phyloP scores from a whole-genome alignment of 2,329 filamentous ascomycete species.

The Aspergillus vadensis region DNA sequence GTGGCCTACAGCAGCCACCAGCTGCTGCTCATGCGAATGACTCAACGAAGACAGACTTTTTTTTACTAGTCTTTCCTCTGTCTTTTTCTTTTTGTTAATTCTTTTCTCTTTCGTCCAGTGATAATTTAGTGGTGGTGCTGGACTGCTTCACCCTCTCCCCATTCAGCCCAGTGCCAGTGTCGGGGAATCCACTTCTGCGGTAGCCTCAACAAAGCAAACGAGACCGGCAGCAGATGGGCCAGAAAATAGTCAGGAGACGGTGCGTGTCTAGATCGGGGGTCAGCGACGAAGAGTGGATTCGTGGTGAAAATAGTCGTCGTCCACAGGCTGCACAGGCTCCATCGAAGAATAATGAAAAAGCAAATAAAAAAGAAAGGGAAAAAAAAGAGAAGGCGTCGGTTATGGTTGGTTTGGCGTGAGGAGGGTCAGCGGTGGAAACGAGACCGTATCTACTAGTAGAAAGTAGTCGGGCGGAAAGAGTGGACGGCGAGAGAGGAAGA shows the following conservation, averaged over 20 bases:
- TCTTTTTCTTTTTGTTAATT: conserved; percentile 8
- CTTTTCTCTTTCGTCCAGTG: conserved; percentile 10
- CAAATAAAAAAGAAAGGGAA: too few relatives aligned
- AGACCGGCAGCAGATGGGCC: conserved; percentile 33
- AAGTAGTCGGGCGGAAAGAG: conserved; percentile 12
- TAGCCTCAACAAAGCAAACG: conserved; percentile 22
- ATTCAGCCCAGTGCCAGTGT: conserved; percentile 14
- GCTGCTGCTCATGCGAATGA: conserved; percentile 25
- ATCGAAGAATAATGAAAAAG: conserved; percentile 28
- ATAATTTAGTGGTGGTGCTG: conserved; percentile 9
- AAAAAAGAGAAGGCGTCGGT: conserved; percentile 2
- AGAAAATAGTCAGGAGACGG: conserved; percentile 29
- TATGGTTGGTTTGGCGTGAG: conserved; percentile 16
- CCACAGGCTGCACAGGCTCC: conserved; percentile 37
- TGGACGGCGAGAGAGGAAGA: conserved; percentile 1
- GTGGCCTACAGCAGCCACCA: conserved; percentile 26
- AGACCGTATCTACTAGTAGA: background rate
- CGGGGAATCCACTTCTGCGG: conserved; percentile 21
- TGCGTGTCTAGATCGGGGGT: conserved; percentile 32
- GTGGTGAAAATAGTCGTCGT: conserved; percentile 23
- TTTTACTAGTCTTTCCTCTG: conserved; percentile 10
- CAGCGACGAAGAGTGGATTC: conserved; percentile 33
- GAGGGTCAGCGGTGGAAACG: conserved; percentile 9
- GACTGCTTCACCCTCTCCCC: conserved; percentile 10
- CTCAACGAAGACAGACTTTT: conserved; percentile 20